Base-by-base conservation (phyloP, 2,329 filamentous ascomycete species). In the Trichoderma oligosporum region DNA sequence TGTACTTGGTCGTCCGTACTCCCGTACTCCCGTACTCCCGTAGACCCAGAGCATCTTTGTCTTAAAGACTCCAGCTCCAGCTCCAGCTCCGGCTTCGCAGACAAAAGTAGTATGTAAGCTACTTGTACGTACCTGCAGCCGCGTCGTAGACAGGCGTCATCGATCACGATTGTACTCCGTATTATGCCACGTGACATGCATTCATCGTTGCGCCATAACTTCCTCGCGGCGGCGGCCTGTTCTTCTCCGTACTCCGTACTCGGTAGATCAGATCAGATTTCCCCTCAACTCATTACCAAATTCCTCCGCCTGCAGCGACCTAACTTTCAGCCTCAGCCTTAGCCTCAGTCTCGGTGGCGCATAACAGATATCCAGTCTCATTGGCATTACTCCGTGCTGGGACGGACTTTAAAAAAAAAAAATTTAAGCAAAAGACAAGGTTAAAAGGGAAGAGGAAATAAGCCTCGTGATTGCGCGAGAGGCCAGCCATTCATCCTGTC, bases 141-240 rank as follows among this genome's bases (percentile, higher is more conserved):
- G 33, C 47, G 47, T 36, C 29, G 31, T 35, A 4, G 3, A 3
- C 48, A 33, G 22, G 48, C 48, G 48, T 52, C 48, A 52, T 52
- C 39, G 39, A 45, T 54, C 39, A 38, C 22, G 20, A 45, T 54
- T 54, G 51, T 38, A 54, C 45, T 39, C 45, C 45, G 51, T 38
- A 54, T 54, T 39, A 45, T 45, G 46, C 46, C 51, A 54, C 51
- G 51, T 54, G 51, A 54, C 51, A 22, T 20, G 29, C 39, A 14
- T 31, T 16, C 18, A 25, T 45, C n/a, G 22, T 18, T 44, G 22
- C 22, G 22, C 31, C 18, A 20, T 22, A 16, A 31, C 27, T 31
- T 11, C 27, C 11, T n/a, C n/a, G n/a, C n/a, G n/a, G n/a, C 27
- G 6, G 27, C 27, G 27, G 27, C 27, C 11, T 31, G 27, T 20